Evolutionary conservation across 106 monocot genomes (phyloP), one percentile per base, ranked within the genome.

Genomic region (Platanthera guangdongensis): DNA sequence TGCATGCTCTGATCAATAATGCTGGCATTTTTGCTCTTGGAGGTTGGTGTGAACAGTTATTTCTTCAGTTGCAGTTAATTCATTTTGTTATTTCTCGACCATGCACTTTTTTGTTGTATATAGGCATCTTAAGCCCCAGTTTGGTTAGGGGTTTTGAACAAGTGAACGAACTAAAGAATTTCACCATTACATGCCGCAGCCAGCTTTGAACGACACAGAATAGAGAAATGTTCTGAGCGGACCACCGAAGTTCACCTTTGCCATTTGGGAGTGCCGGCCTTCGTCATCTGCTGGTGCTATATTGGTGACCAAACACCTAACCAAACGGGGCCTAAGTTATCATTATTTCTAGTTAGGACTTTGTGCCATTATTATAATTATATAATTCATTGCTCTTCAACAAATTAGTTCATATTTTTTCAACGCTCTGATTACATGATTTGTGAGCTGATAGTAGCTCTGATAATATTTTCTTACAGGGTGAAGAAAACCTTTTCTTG

Each of bases 11-110:
- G 72, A 91, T 97, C 76, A 97, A 97, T 74, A 97, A 97, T 82
- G 97, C 94, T 73, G 94, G 97, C 51, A 99, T 99, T 76, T 99
- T 99, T 62, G 30, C 87, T 70, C 87, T 94, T 45, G 91, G 97
- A 94, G 94, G 97, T 99, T 9, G 76, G 88, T 75, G 76, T 68
- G 47, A 32, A 71, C 73, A 57, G 65, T 62, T 19, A 63, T 39
- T 45, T 50, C 16, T 67, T 46, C 59, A 80, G n/a, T 19, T 19
- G 4, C 16, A 22, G 25, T 30, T 64, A 9, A 25, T 64, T 21
- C 19, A 25, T 64, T 64, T 64, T 30, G 9, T 22, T 0, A 64
- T 64, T 57, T 57, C 25, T 64, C 19, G 25, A 18, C 46, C 19
- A 32, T 68, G 68, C 5, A 45, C 68, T 68, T 73, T 51, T 10